phyloP scores from a whole-genome alignment of 306 rosid genomes.

The Clitoria ternatea region DNA sequence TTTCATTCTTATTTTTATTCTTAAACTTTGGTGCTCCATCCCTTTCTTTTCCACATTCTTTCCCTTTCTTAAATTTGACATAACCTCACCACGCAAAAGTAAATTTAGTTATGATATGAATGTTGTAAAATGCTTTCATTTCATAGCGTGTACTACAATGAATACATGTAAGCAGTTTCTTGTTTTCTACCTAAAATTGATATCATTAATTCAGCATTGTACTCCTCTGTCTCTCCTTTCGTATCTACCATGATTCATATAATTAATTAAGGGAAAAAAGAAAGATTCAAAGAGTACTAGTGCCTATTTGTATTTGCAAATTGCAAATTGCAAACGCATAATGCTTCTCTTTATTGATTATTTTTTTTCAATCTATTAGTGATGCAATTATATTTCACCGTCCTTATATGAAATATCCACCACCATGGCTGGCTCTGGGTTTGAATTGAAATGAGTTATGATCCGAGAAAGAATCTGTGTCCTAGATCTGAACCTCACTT shows the following conservation, averaged over 20 bases:
- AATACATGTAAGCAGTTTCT: background rate
- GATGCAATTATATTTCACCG: constrained; percentile 18
- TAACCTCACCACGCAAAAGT: background rate
- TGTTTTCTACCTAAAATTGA: background rate
- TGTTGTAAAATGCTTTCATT: background rate
- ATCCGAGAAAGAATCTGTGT: background rate
- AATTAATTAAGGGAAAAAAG: no score
- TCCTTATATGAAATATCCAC: background rate
- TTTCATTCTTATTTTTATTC: background rate
- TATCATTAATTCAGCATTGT: no score
- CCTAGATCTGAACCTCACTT: constrained; percentile 29
- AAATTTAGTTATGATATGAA: background rate
- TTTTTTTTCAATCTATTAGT: background rate
- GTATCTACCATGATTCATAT: background rate
- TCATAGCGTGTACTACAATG: background rate
- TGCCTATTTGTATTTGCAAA: no score
- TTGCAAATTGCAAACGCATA: no score
- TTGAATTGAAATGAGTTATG: background rate
- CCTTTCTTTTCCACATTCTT: background rate
- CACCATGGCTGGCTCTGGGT: background rate
- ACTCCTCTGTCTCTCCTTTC: background rate
- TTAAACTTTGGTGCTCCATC: background rate
- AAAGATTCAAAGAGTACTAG: background rate
- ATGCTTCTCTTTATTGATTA: background rate
- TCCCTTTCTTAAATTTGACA: background rate